Evolutionary conservation across 306 rosid genomes (phyloP), one percentile per base, ranked within the genome.

Genomic region (Citrullus colocynthis): DNA sequence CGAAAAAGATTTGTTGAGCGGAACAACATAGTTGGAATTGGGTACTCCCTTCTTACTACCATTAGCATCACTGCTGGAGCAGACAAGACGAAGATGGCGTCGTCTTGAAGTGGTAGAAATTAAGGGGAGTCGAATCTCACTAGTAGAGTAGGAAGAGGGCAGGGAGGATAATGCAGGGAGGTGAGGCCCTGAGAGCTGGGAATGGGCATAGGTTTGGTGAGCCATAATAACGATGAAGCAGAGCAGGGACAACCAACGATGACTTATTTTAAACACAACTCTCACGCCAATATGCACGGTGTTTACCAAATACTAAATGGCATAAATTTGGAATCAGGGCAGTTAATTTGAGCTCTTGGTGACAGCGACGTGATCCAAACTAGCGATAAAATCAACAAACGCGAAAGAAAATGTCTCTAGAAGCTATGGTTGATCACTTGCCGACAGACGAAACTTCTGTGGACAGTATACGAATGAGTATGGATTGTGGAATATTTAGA

Each of bases 11-110:
- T 91, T 90, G 81, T 89, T 96, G 18, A 95, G 84, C 7, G 99
- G 99, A 39, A 95, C 99, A 48, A 92, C 96, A 37, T 95, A 95
- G 81, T 95, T 95, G 15, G 96, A 84, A 80, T 89, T 91, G 5
- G 96, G 91, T 20, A 88, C 82, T 60, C 78, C 85, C 86, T 81
- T 88, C 54, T 78, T 82, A 17, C 79, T 87, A 56, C 76, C 75
- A 21, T 41, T 42, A 21, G 30, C 62, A 61, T 75, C 51, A 32
- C 79, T 48, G 41, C 79, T 70, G 57, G 69, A 74, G 74, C 80
- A 49, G 30, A 73, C 48, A 9, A 51, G 44, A 73, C 18, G 77
- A 32, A 52, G 48, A 73, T 52, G 48, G 59, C 24, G 59, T 15
- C 44, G 20, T 15, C 59, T 48, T 49, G 17, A 12, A 18, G 74